Evolutionary conservation across 345 rosid species (phyloP), one percentile per base, ranked within the genome.

Genomic region (Aquilaria yunnanensis): DNA sequence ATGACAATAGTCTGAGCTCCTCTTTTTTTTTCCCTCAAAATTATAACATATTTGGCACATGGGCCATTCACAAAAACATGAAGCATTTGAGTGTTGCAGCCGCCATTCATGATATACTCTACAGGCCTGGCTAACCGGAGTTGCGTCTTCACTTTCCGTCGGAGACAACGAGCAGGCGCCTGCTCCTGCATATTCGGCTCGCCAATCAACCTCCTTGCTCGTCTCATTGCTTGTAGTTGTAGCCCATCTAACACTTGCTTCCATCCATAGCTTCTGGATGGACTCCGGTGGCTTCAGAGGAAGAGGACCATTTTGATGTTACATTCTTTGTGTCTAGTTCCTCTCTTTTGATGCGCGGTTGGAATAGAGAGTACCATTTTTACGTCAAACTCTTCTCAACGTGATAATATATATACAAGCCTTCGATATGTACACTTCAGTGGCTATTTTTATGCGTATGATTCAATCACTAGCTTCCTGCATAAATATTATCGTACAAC

Each of bases 181-280:
- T 1, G 50, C 85, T 60, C 79, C 79, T 3, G 77, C 70, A 14
- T 31, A 11, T 33, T 67, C 82, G 69, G 65, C n/a, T 72, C 82
- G 4, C 33, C 59, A 2, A 47, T 62, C 33, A 16, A 16, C 23
- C 32, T 67, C 6, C 12, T 61, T 31, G 62, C 59, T 53, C 23
- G 23, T 16, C 23, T 16, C 23, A 16, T 16, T 16, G 23, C 23
- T 16, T 16, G 23, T 16, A n/a, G 59, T 70, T 12, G 43, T 49
- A 56, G 75, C 73, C 51, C 45, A 70, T 3, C 16, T 67, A 16
- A 5, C 67, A 56, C 58, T 16, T 75, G 33, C 30, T 52, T 6
- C 31, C 51, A 57, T 67, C 43, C 29, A n/a, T 16, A 16, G 56
- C n/a, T 56, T 61, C 33, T 65, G 59, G 34, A 59, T 2, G 30